Conservation (phyloP, 1,284 basidiomycete genomes). For the Ustilago lituana region DNA sequence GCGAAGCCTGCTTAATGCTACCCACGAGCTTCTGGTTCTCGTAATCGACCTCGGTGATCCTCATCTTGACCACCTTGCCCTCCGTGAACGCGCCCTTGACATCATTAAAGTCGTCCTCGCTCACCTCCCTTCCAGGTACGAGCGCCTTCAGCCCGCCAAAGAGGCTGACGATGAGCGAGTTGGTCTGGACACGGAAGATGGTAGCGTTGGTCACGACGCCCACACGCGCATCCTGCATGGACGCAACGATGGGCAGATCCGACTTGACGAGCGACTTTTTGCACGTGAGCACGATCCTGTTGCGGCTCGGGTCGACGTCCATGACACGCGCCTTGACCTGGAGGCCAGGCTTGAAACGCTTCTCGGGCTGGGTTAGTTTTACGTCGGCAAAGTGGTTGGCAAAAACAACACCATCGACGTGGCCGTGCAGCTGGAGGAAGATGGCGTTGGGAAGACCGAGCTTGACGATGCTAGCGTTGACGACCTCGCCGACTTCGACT, state of each 20-base stretch:
- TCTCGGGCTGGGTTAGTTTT: conserved; percentile 75
- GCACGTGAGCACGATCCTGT: conserved; percentile 85
- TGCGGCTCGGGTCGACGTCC: conserved; percentile 81
- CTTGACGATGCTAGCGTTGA: conserved; percentile 54
- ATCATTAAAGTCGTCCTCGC: conserved; percentile 49
- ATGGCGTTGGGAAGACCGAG: conserved; percentile 58
- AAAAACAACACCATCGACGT: conserved; percentile 85
- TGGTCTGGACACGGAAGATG: conserved; percentile 70
- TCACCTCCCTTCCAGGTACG: conserved; percentile 70
- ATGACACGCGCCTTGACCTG: conserved; percentile 90
- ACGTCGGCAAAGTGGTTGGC: conserved; percentile 91
- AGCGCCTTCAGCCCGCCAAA: conserved; percentile 88
- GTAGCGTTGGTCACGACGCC: conserved; percentile 85
- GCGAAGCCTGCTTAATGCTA: conserved; percentile 82
- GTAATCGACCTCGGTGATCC: conserved; percentile 78
- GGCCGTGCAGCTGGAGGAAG: conserved; percentile 62
- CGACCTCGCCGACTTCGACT: conserved; percentile 69
- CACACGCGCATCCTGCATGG: conserved; percentile 75
- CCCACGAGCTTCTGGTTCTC: conserved; percentile 78
- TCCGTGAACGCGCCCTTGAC: conserved; percentile 76
- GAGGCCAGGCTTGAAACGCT: conserved; percentile 85
- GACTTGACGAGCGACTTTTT: conserved; percentile 92
- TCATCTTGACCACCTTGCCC: conserved; percentile 82
- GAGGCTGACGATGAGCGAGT: conserved; percentile 61
- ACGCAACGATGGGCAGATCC: conserved; percentile 71